Conservation (phyloP, 345 rosid species). For the Brassica nigra region DNA sequence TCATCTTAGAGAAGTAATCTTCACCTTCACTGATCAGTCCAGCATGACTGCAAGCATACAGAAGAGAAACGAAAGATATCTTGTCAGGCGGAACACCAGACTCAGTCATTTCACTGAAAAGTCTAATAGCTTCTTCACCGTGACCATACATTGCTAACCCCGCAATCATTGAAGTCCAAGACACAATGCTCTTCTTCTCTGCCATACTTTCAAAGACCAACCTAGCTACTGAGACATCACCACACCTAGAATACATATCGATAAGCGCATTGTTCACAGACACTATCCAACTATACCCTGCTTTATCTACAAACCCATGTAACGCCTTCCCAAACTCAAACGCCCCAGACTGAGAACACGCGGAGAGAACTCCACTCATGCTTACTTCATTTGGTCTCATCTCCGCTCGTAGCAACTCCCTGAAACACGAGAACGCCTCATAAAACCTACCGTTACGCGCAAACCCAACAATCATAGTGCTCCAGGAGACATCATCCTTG, state of each 20-base stretch:
- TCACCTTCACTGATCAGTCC: conserved; percentile 65
- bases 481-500: conserved; percentile 66
- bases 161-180: conserved; percentile 64
- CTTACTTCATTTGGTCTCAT: conserved; percentile 56
- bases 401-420: conserved; percentile 47
- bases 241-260: conserved; percentile 70
- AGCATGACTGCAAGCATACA: conserved; percentile 71
- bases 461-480: conserved; percentile 60
- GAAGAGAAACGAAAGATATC: conserved; percentile 54
- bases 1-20: conserved; percentile 48
- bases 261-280: conserved; percentile 56
- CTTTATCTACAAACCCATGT: conserved; percentile 55
- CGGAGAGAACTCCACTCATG: conserved; percentile 56
- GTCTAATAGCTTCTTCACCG: conserved; percentile 49
- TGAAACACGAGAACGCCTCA: conserved; percentile 51
- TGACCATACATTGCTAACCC: conserved; percentile 63
- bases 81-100: conserved; percentile 50
- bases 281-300: conserved; percentile 48
- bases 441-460: conserved; percentile 50
- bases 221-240: conserved; percentile 52
- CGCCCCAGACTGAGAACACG: conserved; percentile 55
- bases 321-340: conserved; percentile 45
- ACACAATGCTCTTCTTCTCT: conserved; percentile 42
- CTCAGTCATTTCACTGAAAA: conserved; percentile 48
- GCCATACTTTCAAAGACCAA: conserved; percentile 51